Evolutionary conservation across 345 rosid species (phyloP), one percentile per base, ranked within the genome.

Genomic region (Eucalyptus grandis): DNA sequence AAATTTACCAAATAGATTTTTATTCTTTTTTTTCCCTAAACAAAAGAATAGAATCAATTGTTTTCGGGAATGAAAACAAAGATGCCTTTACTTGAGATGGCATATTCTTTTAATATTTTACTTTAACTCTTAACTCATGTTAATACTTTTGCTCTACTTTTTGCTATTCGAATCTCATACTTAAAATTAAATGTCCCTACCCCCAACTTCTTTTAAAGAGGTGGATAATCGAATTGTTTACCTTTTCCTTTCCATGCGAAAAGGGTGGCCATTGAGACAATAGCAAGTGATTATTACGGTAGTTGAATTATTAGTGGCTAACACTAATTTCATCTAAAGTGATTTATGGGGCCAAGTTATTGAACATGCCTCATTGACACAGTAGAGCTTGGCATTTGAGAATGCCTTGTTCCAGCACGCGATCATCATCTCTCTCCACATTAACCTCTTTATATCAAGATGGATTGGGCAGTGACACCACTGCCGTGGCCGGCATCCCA

Each of bases 1-100:
- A 11, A 11, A 1, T 5, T 58, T 26, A 58, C 0, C 1, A 58
- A 26, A 58, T 1, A 1, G 6, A 24, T 24, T 56, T 56, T 3
- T 4, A 0, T 24, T 56, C 0, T 54, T 54, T 24, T 24, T 26
- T 11, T 56, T 56, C 1, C 0, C 3, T 1, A 3, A 26, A 58
- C 3, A 26, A 58, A 58, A 58, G 1, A 56, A 24, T 0, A 10
- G 0, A 56, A 56, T 51, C 9, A 51, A 7, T 51, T 17, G 2
- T 49, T 49, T 1, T 14, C 2, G 0, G 0, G 54, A 51, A 7
- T 51, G 8, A 51, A 53, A 53, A 53, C 11, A 53, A 53, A 21
- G 1, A 19, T 0, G 26, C 11, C 58, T 2, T 10, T 56, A 56
- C 30, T 56, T 24, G 26, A 8, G 26, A 21, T 53, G 11, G 58